A percentile compares a stretch with the other conserved stretches of the same genome.
Conservation (phyloP, 2,329 filamentous ascomycete species). For the Alternaria novae-zelandiae region DNA sequence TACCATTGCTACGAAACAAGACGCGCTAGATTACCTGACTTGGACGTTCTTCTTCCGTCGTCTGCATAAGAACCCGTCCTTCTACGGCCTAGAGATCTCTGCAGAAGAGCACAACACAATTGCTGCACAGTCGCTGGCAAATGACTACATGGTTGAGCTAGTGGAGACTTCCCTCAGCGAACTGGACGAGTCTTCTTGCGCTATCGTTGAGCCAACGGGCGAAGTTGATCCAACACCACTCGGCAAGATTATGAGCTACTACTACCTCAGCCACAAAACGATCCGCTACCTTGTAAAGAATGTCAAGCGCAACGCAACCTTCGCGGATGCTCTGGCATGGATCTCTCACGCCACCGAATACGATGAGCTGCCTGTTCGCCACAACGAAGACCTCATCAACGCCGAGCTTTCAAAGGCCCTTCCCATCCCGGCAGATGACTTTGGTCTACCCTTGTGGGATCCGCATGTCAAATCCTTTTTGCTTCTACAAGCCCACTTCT, state of each 20-base stretch:
- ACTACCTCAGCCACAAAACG: slow-evolving; percentile 93
- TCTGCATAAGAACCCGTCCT: slow-evolving; percentile 96
- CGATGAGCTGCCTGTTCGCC: slow-evolving; percentile 94
- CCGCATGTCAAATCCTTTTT: slow-evolving; percentile 97
- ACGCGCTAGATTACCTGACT: slow-evolving; percentile 94
- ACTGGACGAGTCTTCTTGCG: slow-evolving; percentile 82
- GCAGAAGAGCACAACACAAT: slow-evolving; percentile 91
- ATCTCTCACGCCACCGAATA: slow-evolving; percentile 95
- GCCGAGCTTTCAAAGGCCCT: slow-evolving; percentile 84
- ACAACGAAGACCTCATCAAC: slow-evolving; percentile 98
- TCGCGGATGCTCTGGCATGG: slow-evolving; percentile 86
- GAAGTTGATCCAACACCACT: slow-evolving; percentile 89
- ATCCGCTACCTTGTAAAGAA: slow-evolving; percentile 82
- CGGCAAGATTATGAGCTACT: slow-evolving; percentile 99
- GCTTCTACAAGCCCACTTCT: slow-evolving; percentile 93
- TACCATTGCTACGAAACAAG: slow-evolving; percentile 92
- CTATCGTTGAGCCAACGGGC: slow-evolving; percentile 82
- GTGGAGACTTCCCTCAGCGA: slow-evolving; percentile 86
- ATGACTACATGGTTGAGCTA: slow-evolving; percentile 92
- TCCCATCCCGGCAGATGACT: slow-evolving; percentile 68
- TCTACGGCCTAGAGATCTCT: slow-evolving; percentile 93
- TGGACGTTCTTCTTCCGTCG: slow-evolving; percentile 99
- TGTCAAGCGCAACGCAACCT: slow-evolving; percentile 75
- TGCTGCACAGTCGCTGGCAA: slow-evolving; percentile 82
- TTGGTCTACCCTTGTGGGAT: slow-evolving; percentile 93